Percentiles rank a stretch among this genome's conserved stretches.
Evolutionary conservation across 2,329 filamentous ascomycete species (phyloP).

Genomic region (Aspergillus aculeatus): DNA sequence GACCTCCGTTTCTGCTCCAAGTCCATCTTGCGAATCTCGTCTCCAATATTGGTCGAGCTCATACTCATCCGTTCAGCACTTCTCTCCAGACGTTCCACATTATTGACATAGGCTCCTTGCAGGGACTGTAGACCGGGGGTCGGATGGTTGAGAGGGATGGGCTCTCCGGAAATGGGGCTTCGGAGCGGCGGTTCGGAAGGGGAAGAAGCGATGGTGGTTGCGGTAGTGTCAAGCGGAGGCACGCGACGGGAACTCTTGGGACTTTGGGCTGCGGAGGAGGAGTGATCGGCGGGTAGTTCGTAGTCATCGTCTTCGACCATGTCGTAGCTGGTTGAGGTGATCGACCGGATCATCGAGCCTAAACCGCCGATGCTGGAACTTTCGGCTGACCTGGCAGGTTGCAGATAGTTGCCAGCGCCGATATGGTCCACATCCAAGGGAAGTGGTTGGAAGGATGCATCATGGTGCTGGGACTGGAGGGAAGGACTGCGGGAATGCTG

Average conservation of each 20-base stretch:
- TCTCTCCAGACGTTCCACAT: slow-evolving; percentile 51
- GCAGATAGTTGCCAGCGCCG: slow-evolving; percentile 28
- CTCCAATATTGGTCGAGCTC: slow-evolving; percentile 45
- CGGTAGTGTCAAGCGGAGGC: slow-evolving; percentile 29
- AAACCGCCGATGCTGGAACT: slow-evolving; percentile 26
- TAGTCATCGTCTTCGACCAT: slow-evolving; percentile 50
- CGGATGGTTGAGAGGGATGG: slow-evolving; percentile 48
- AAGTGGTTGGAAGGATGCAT: slow-evolving; percentile 29
- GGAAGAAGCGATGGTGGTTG: slow-evolving; percentile 10
- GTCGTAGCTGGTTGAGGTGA: slow-evolving; percentile 44
- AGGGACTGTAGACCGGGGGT: slow-evolving; percentile 51
- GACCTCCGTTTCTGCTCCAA: slow-evolving; percentile 45
- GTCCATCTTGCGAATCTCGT: slow-evolving; percentile 48
- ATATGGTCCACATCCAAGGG: slow-evolving; percentile 33
- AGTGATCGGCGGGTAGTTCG: slow-evolving; percentile 34
- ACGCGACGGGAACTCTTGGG: slow-evolving; percentile 26
- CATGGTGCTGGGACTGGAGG: slow-evolving; percentile 21
- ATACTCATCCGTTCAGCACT: slow-evolving; percentile 50
- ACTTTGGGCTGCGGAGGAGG: slow-evolving; percentile 21
- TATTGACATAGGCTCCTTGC: slow-evolving; percentile 51
- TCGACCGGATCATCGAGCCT: slow-evolving; percentile 38
- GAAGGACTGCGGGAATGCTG: slow-evolving; percentile 31
- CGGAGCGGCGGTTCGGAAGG: slow-evolving; percentile 36
- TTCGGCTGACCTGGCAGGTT: slow-evolving; percentile 28
- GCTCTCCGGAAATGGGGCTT: slow-evolving; percentile 41